phyloP scores from a whole-genome alignment of 352 stramenopile species.

The Globisporangium irregulare region DNA sequence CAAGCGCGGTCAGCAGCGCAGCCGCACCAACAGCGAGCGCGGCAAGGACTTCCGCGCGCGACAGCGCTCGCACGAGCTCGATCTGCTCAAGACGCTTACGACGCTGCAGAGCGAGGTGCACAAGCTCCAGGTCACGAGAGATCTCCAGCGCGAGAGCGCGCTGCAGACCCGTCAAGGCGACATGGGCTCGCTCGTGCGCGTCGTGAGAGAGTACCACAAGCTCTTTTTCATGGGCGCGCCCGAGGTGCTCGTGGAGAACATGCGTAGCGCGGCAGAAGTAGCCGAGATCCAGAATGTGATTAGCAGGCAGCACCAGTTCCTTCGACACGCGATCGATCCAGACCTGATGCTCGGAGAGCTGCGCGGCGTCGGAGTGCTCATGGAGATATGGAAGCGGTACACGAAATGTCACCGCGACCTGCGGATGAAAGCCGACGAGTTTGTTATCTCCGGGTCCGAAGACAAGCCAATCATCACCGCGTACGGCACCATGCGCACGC shows the following conservation, averaged over 20 bases:
- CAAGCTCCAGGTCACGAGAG: background rate
- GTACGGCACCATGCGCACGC: background rate
- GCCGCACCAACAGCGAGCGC: conserved; percentile 12
- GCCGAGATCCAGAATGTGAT: background rate
- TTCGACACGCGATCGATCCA: background rate
- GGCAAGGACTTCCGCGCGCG: conserved; percentile 5
- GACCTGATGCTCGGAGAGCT: background rate
- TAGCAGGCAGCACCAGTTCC: background rate
- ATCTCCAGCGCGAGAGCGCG: background rate
- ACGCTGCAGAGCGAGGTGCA: conserved; percentile 7
- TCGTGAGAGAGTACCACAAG: conserved; percentile 8
- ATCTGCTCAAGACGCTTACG: background rate
- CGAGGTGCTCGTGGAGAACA: background rate
- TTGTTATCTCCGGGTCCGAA: background rate
- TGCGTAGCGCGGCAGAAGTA: background rate
- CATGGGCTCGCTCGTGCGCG: conserved; percentile 1
- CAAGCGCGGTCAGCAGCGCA: conserved; percentile 3
- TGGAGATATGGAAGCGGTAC: conserved; percentile 4
- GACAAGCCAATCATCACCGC: background rate
- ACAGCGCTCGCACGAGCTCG: background rate
- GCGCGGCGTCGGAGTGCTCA: background rate
- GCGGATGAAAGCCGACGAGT: background rate
- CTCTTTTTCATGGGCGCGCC: background rate
- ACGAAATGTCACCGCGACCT: background rate
- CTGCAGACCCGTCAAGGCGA: background rate